These are phyloP conservation scores for Phyllosticta citribraziliensis DNA, from an alignment of 2,329 filamentous ascomycete species.

Conservation along the genomic window DNA sequence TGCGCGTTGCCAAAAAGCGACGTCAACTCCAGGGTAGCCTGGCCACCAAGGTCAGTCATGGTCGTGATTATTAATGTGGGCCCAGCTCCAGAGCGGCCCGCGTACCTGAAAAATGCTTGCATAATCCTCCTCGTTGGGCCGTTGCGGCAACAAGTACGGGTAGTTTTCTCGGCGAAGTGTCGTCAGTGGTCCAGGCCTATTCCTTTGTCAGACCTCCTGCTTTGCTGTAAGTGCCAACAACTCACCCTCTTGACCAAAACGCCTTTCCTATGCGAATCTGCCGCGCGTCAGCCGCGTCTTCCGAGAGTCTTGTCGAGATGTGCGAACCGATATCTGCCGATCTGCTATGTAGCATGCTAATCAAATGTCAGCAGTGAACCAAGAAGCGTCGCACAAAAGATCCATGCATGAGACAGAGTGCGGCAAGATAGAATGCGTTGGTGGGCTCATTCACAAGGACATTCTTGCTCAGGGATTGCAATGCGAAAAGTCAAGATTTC, in stretches of 20 bases:
- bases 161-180: constrained; percentile 57
- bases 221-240: background rate
- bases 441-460: background rate
- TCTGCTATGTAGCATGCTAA: constrained; percentile 55
- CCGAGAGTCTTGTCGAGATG: background rate
- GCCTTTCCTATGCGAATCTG: constrained; percentile 57
- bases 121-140: constrained; percentile 54
- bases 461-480: background rate
- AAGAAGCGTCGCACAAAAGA: background rate
- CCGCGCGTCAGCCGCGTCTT: background rate
- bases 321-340: constrained; percentile 47
- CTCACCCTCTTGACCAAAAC: constrained; percentile 55
- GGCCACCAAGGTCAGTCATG: background rate
- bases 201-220: background rate
- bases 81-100: background rate
- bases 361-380: background rate
- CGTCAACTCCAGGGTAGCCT: constrained; percentile 58
- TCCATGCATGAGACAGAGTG: background rate
- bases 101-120: constrained; percentile 53
- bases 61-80: background rate
- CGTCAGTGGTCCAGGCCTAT: constrained; percentile 53
- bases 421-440: too few species aligned
- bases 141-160: constrained; percentile 51
- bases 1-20: constrained; percentile 66
- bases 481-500: background rate